phyloP scores from a whole-genome alignment of 2,329 filamentous ascomycete species.

The Huntiella moniliformis region DNA sequence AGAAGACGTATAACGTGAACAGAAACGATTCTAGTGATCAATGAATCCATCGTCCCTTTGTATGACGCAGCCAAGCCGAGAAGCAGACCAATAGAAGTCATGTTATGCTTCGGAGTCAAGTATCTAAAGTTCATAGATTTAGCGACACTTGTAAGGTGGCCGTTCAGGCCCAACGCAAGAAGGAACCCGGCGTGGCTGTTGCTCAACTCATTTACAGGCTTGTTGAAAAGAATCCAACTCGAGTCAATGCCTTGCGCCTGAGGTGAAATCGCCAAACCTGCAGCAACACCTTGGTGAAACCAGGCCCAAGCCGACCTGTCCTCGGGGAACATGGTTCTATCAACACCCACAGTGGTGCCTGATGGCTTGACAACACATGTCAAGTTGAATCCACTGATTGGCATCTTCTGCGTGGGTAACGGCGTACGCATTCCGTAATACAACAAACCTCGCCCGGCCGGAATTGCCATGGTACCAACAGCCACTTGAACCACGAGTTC shows the following conservation, averaged over 20 bases:
- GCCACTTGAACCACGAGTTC: constrained; percentile 74
- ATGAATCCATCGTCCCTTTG: constrained; percentile 88
- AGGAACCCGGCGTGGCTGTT: constrained; percentile 94
- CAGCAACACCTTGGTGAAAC: constrained; percentile 91
- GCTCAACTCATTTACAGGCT: constrained; percentile 66
- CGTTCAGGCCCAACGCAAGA: constrained; percentile 77
- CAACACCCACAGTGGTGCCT: constrained; percentile 83
- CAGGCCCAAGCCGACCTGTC: constrained; percentile 98
- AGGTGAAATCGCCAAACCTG: constrained; percentile 75
- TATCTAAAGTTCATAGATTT: constrained; percentile 99
- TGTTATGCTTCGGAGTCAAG: constrained; percentile 94
- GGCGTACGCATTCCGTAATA: constrained; percentile 78
- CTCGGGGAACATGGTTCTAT: constrained; percentile 72
- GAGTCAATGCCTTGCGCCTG: constrained; percentile 88
- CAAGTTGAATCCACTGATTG: constrained; percentile 76
- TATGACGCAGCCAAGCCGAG: constrained; percentile 85
- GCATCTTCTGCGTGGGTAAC: constrained; percentile 78
- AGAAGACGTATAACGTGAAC: constrained; percentile 94
- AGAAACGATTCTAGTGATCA: constrained; percentile 81
- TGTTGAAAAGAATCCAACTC: constrained; percentile 98
- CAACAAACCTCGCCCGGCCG: constrained; percentile 69
- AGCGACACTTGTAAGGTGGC: constrained; percentile 79
- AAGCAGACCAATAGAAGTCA: constrained; percentile 94
- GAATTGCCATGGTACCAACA: constrained; percentile 71
- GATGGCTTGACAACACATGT: constrained; percentile 82